phyloP scores from a whole-genome alignment of 1,284 basidiomycete species.

The Laetiporus sulphureus region DNA sequence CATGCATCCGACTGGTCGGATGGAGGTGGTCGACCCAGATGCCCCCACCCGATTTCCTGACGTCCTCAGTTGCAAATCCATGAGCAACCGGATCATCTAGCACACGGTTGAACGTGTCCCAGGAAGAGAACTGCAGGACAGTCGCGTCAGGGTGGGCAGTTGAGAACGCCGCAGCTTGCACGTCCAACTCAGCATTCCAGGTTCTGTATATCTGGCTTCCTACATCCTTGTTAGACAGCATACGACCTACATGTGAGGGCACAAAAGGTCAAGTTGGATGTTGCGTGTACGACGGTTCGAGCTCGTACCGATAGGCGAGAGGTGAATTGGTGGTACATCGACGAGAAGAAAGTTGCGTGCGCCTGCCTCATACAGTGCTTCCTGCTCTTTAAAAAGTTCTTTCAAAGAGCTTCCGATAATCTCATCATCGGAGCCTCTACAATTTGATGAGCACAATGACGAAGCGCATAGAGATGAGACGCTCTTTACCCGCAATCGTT shows the following conservation, averaged over 20 bases:
- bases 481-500: constrained; percentile 53
- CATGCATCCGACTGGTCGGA: constrained; percentile 23
- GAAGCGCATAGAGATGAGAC: constrained; percentile 13
- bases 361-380: constrained; percentile 39
- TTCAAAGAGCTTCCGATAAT: constrained; percentile 15
- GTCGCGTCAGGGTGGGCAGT: constrained; percentile 36
- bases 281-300: neutral
- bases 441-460: too few relatives aligned
- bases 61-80: constrained; percentile 34
- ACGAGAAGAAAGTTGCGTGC: constrained; percentile 61
- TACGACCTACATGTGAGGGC: too few relatives aligned
- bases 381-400: constrained; percentile 36
- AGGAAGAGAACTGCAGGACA: constrained; percentile 43
- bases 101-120: constrained; percentile 38
- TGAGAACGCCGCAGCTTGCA: constrained; percentile 30
- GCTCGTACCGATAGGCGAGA: constrained; percentile 30
- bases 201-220: neutral
- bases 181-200: constrained; percentile 41
- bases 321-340: constrained; percentile 53
- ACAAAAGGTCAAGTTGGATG: too few relatives aligned
- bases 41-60: constrained; percentile 23
- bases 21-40: constrained; percentile 45
- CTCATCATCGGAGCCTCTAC: too few relatives aligned
- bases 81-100: constrained; percentile 37
- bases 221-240: neutral